A percentile compares a stretch with the other conserved stretches of the same genome.
phyloP scores from a whole-genome alignment of 306 rosid species.

The cucumber (Cucumis sativus) region Cucumber_9930_V3 NC_026656.2:23661001-23661500 shows the following conservation, averaged over 20 bases:
- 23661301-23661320: neutral
- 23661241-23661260: conserved; percentile 33
- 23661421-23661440: conserved; percentile 3
- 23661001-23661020: conserved; percentile 81
- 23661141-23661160: conserved; percentile 14
- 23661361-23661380: neutral
- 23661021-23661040: conserved; percentile 88
- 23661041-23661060: conserved; percentile 95
- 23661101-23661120: conserved; percentile 94
- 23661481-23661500: neutral
- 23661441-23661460: neutral
- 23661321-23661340: neutral
- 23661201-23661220: conserved; percentile 53
- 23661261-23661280: conserved; percentile 27
- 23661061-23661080: conserved; percentile 88
- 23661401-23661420: neutral
- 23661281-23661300: neutral
- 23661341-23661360: neutral
- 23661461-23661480: neutral
- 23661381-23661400: conserved; percentile 4
- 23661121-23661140: conserved; percentile 96
- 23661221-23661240: conserved; percentile 21
- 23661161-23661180: conserved; percentile 23
- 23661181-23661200: conserved; percentile 58
- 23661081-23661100: conserved; percentile 92